A percentile compares a stretch with the other conserved stretches of the same genome.
phyloP scores from a whole-genome alignment of 148 eudicot genomes.

The Beta vulgaris region DNA sequence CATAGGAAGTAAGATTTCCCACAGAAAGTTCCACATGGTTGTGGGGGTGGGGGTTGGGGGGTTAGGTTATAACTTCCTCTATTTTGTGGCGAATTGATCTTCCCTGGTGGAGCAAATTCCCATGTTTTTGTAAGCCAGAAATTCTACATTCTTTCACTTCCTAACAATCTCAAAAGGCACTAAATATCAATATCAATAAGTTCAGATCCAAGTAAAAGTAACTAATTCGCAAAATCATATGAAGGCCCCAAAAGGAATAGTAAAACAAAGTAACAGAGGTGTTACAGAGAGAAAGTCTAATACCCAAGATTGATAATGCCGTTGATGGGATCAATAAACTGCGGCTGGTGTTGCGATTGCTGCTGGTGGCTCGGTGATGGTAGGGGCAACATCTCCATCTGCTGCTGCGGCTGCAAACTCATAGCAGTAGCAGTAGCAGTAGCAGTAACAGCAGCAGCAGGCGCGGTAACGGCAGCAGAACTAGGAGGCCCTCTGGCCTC shows the following conservation, averaged over 20 bases:
- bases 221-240: background rate
- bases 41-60: too few relatives aligned
- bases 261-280: background rate
- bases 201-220: too few relatives aligned
- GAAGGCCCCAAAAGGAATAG: background rate
- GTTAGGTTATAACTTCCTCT: too few relatives aligned
- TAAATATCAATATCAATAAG: too few relatives aligned
- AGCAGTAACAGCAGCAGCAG: constrained; percentile 10
- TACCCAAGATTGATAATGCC: constrained; percentile 53
- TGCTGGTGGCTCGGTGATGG: constrained; percentile 31
- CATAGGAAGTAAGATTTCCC: too few relatives aligned
- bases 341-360: constrained; percentile 29
- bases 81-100: too few relatives aligned
- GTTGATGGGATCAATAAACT: constrained; percentile 49
- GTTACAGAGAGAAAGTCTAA: background rate
- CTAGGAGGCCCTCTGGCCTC: constrained; percentile 38
- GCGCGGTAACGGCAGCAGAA: constrained; percentile 24
- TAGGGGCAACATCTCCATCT: constrained; percentile 3
- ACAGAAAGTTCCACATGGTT: too few relatives aligned
- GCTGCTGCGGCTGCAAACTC: constrained; percentile 29
- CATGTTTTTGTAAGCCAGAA: too few relatives aligned
- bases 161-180: too few relatives aligned
- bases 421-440: constrained; percentile 12
- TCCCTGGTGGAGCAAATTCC: too few relatives aligned
- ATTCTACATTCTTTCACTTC: too few relatives aligned